phyloP scores from a whole-genome alignment of 108 stramenopile species.

The Aureococcus anophagefferens region DNA sequence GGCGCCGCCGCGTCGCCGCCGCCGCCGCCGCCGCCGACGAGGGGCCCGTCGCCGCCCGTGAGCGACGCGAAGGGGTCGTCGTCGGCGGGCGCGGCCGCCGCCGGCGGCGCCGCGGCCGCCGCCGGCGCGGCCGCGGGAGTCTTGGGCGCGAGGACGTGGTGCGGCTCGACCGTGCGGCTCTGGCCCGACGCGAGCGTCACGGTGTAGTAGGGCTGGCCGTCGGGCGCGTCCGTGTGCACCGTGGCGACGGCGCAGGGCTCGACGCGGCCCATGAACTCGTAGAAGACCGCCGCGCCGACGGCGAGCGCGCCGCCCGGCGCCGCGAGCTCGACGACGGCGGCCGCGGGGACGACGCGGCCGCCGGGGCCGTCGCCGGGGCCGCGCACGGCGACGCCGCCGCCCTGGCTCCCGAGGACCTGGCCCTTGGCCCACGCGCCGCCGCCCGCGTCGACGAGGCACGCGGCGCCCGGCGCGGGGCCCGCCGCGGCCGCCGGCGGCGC shows the following conservation, averaged over 20 bases:
- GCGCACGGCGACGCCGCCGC: no score
- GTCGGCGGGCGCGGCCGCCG: not conserved
- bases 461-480: no score
- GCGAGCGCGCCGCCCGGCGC: not conserved
- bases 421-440: no score
- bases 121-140: no score
- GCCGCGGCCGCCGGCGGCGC: no score
- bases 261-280: not conserved
- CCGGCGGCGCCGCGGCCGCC: not conserved
- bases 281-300: not conserved
- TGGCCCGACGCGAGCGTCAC: not conserved
- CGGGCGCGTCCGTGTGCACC: not conserved
- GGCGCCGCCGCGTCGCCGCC: not conserved
- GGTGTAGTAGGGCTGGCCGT: conserved; percentile 1
- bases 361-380: no score
- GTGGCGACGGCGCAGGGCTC: not conserved
- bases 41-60: not conserved
- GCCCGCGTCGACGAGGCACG: no score
- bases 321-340: not conserved
- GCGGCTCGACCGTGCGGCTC: not conserved
- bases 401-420: no score
- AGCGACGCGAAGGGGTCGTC: not conserved
- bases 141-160: not conserved
- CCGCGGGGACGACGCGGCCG: no score
- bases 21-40: no score